Percentiles rank a stretch among this genome's conserved stretches.
Conservation (phyloP, 129 eudicot genomes). For the Silybum marianum region DNA sequence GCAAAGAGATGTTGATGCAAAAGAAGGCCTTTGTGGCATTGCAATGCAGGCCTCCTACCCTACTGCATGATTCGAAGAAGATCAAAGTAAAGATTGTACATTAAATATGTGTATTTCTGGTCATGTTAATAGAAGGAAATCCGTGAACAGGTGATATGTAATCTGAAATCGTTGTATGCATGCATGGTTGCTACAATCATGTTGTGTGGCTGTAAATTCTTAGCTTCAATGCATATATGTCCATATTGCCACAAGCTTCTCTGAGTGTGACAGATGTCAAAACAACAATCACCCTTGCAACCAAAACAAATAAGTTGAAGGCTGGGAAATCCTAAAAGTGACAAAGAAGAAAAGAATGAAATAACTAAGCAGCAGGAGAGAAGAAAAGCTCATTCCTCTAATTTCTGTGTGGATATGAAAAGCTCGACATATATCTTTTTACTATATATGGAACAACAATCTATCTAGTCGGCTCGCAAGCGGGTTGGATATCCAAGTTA, state of each 20-base stretch:
- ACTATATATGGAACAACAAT: not conserved
- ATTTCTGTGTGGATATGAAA: not conserved
- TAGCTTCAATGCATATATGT: not conserved
- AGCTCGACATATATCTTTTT: not conserved
- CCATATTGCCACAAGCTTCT: not conserved
- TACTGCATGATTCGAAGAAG: slow-evolving; percentile 9
- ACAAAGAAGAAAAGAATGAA: not conserved
- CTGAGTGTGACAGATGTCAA: not conserved
- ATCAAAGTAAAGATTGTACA: not conserved
- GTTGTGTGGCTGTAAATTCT: not conserved
- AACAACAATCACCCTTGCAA: not conserved
- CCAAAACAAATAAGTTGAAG: not conserved
- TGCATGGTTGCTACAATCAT: not conserved
- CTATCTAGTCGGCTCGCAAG: too few species aligned
- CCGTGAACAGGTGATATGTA: not conserved
- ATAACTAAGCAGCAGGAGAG: not conserved
- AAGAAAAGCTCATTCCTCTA: not conserved
- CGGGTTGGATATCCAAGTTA: too few species aligned
- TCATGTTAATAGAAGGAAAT: slow-evolving; percentile 12
- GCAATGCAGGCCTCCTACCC: slow-evolving; percentile 39
- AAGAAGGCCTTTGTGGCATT: slow-evolving; percentile 36
- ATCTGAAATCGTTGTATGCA: not conserved
- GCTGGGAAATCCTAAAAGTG: not conserved
- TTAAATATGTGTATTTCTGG: slow-evolving; percentile 7
- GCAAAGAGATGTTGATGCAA: slow-evolving; percentile 34